Evolutionary conservation across 305 asterid genomes (phyloP).

Genomic region (Fraxinus velutina): DNA sequence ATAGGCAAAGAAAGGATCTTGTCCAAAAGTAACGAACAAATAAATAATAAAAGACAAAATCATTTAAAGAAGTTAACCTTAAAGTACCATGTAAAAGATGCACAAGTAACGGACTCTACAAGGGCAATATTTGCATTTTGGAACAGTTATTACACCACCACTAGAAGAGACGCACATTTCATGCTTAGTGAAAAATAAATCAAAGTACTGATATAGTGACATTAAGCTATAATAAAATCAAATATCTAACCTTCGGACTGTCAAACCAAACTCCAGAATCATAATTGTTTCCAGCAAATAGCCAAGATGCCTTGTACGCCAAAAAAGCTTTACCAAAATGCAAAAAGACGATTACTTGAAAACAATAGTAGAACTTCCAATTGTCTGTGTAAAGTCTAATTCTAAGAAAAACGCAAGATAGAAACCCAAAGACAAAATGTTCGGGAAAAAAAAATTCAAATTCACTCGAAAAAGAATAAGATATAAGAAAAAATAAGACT

Average conservation of each 20-base stretch:
- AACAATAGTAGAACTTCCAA: slow-evolving; percentile 1
- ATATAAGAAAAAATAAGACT: background rate
- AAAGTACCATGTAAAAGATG: background rate
- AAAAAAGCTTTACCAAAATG: slow-evolving; percentile 62
- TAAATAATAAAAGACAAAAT: background rate
- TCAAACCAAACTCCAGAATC: slow-evolving; percentile 93
- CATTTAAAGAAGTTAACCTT: background rate
- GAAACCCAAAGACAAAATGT: slow-evolving; percentile 3
- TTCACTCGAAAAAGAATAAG: background rate
- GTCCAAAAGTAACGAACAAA: background rate
- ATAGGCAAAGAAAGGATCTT: background rate
- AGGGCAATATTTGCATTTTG: background rate
- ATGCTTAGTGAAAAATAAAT: slow-evolving; percentile 5
- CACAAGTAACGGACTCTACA: background rate
- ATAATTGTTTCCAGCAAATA: slow-evolving; percentile 85
- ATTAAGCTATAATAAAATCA: slow-evolving; percentile 21
- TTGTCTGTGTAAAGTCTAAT: background rate
- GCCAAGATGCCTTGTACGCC: slow-evolving; percentile 89
- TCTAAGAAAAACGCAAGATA: slow-evolving; percentile 10
- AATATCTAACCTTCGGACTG: slow-evolving; percentile 69
- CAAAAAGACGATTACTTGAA: slow-evolving; percentile 20
- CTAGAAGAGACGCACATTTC: slow-evolving; percentile 1
- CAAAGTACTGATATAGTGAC: background rate
- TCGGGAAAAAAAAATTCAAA: background rate
- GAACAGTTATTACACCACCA: slow-evolving; percentile 17